These are phyloP conservation scores for Saccharum hybrid DNA, from an alignment of 202 grass and related monocot genomes.

Conservation along the genomic window DNA sequence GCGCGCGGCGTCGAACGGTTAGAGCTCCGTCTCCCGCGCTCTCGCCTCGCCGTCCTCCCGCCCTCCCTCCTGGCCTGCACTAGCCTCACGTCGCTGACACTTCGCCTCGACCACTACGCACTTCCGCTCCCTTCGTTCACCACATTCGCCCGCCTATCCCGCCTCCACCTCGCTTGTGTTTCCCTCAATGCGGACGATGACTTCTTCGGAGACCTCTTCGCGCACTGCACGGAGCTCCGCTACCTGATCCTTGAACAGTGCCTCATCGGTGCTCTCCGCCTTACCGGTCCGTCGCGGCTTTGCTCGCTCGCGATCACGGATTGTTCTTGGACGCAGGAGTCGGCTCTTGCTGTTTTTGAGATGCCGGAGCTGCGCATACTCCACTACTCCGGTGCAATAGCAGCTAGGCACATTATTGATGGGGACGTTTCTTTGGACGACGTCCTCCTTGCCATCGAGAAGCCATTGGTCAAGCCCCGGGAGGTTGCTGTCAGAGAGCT, in stretches of 20 bases:
- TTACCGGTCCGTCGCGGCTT: conserved; percentile 44
- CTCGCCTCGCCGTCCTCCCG: conserved; percentile 51
- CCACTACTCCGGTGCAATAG: conserved; percentile 50
- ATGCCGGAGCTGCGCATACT: conserved; percentile 42
- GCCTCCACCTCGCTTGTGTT: conserved; percentile 46
- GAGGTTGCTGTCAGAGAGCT: conserved; percentile 47
- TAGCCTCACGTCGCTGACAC: conserved; percentile 46
- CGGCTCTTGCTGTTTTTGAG: conserved; percentile 38
- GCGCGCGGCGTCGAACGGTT: conserved; percentile 46
- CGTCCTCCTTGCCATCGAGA: conserved; percentile 44
- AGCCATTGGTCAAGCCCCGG: conserved; percentile 41
- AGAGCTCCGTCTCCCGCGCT: conserved; percentile 60
- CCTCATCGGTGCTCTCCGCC: conserved; percentile 43
- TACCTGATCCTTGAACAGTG: conserved; percentile 48
- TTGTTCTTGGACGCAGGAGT: conserved; percentile 53
- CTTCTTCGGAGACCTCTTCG: conserved; percentile 53
- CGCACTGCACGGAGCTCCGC: conserved; percentile 38
- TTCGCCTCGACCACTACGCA: conserved; percentile 50
- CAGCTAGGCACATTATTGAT: conserved; percentile 43
- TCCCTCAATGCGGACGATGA: conserved; percentile 30
- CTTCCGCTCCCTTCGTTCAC: conserved; percentile 49
- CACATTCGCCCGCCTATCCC: conserved; percentile 34
- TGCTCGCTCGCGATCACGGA: conserved; percentile 41
- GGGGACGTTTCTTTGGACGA: conserved; percentile 37
- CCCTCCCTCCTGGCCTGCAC: conserved; percentile 50